A percentile compares a stretch with the other conserved stretches of the same genome.
Conservation (phyloP, 2,329 filamentous ascomycete genomes). For the Venturia carpophila region DNA sequence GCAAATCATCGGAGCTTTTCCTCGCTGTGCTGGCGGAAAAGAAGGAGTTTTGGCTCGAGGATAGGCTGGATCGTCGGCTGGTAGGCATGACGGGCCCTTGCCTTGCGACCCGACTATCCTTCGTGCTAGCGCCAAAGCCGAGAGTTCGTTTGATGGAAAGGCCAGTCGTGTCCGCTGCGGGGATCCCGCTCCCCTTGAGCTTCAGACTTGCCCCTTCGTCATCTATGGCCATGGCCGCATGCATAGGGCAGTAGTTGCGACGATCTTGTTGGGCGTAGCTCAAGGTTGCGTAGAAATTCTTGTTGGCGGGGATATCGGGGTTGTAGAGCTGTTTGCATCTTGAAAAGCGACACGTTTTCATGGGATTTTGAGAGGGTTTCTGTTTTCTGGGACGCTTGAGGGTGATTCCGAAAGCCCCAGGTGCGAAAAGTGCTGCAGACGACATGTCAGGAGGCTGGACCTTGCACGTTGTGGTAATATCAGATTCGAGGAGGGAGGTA, state of each 20-base stretch:
- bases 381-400: conserved; percentile 3
- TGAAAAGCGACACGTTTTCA: not conserved
- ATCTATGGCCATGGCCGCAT: not conserved
- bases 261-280: not conserved
- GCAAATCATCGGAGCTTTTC: not conserved
- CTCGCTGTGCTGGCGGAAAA: not conserved
- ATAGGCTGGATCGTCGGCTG: not conserved
- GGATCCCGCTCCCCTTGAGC: not conserved
- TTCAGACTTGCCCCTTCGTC: not conserved
- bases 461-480: not conserved
- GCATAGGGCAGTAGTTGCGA: not conserved
- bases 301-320: not conserved
- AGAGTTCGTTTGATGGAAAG: not conserved
- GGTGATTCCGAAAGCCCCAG: not conserved
- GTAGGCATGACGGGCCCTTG: not conserved
- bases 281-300: conserved; percentile 6
- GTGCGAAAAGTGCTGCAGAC: not conserved
- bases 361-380: not conserved
- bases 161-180: not conserved
- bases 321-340: conserved; percentile 2
- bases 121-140: not conserved
- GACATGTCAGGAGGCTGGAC: not conserved
- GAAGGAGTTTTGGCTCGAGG: not conserved
- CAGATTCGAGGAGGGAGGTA: not conserved
- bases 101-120: not conserved